phyloP scores from a whole-genome alignment of 306 rosid genomes.

The Glycine latifolia region DNA sequence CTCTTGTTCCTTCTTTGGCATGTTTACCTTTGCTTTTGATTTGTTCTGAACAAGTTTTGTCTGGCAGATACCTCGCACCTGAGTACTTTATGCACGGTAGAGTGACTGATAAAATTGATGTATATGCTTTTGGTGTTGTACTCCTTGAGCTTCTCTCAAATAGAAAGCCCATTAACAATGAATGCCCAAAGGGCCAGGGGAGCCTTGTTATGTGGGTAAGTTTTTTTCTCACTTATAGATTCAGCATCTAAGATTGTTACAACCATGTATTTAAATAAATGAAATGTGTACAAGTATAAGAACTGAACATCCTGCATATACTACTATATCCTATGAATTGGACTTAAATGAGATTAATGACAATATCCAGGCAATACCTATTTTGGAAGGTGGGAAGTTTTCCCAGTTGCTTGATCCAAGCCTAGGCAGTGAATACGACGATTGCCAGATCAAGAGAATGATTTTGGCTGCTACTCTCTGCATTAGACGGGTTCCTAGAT shows the following conservation, averaged over 20 bases:
- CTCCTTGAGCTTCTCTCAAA: slow-evolving; percentile 97
- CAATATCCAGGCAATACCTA: slow-evolving; percentile 76
- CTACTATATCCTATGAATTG: too few species aligned
- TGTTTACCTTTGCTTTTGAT: slow-evolving; percentile 4
- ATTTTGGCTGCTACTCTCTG: slow-evolving; percentile 88
- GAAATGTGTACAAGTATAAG: slow-evolving; percentile 2
- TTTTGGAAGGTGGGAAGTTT: slow-evolving; percentile 69
- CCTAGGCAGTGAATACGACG: slow-evolving; percentile 62
- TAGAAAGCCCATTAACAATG: slow-evolving; percentile 76
- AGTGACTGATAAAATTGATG: slow-evolving; percentile 90
- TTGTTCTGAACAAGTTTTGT: slow-evolving; percentile 37
- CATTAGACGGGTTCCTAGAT: slow-evolving; percentile 67
- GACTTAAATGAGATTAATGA: slow-evolving; percentile 38
- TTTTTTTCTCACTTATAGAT: slow-evolving; percentile 23
- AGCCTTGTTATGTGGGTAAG: slow-evolving; percentile 98
- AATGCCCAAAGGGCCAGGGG: slow-evolving; percentile 72
- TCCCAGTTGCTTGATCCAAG: slow-evolving; percentile 79
- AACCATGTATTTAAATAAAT: slow-evolving; percentile 1
- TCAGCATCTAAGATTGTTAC: slow-evolving; percentile 33
- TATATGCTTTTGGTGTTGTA: slow-evolving; percentile 93
- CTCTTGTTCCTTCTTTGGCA: slow-evolving; percentile 30
- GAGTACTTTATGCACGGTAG: slow-evolving; percentile 95
- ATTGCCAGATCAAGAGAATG: slow-evolving; percentile 74
- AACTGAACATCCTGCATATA: neutral
- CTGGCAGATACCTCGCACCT: slow-evolving; percentile 92